A percentile compares a stretch with the other conserved stretches of the same genome.
Evolutionary conservation across 148 eudicot species (phyloP).

Genomic region (Diospyros lotus): DNA sequence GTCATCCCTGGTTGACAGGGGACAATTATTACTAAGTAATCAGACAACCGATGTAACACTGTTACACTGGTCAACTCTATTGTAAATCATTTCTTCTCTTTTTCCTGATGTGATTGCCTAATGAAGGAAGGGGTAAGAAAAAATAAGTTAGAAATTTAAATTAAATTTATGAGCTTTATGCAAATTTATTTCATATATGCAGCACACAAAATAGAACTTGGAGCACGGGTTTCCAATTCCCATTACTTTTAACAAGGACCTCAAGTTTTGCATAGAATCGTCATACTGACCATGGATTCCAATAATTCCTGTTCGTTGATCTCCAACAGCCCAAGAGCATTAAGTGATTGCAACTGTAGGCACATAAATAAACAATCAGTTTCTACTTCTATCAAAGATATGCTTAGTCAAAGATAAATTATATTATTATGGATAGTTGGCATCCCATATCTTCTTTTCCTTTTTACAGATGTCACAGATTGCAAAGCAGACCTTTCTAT

Average conservation of each 20-base stretch:
- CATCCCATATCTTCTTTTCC: not conserved
- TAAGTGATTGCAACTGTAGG: slow-evolving; percentile 72
- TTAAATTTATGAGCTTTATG: not conserved
- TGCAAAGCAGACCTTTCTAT: not conserved
- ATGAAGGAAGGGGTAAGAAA: too few relatives aligned
- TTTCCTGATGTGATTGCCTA: too few relatives aligned
- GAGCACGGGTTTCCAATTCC: not conserved
- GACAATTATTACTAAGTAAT: too few relatives aligned
- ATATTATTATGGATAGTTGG: not conserved
- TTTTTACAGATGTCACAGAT: not conserved
- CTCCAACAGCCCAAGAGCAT: slow-evolving; percentile 64
- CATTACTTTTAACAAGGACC: not conserved
- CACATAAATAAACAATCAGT: slow-evolving; percentile 14
- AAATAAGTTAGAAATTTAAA: not conserved
- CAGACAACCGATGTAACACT: too few relatives aligned
- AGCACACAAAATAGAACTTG: not conserved
- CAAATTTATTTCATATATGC: not conserved
- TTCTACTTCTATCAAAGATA: not conserved
- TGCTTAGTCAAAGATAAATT: not conserved
- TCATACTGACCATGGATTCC: slow-evolving; percentile 42
- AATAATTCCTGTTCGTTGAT: slow-evolving; percentile 34
- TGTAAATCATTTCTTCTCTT: too few relatives aligned
- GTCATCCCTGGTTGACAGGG: too few relatives aligned
- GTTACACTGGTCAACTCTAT: too few relatives aligned
- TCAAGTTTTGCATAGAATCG: not conserved